Evolutionary conservation across 1,139 yeast genomes (phyloP).

Genomic region (Lodderomyces metapsilosis): DNA sequence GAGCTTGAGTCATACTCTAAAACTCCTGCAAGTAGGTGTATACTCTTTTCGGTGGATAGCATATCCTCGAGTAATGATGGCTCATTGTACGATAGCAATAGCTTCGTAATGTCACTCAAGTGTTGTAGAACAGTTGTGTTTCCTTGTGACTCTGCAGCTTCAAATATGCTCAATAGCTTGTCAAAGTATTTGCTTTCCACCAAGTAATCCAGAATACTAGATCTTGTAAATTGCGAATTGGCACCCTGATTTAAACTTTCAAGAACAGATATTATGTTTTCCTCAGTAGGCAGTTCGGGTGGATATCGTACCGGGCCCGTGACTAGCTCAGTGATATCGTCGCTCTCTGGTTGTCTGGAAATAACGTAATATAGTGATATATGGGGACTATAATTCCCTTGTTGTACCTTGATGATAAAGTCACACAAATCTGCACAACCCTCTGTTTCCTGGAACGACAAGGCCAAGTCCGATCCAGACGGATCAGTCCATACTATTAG

Average conservation of each 20-base stretch:
- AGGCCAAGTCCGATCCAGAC: constrained; percentile 77
- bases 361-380: constrained; percentile 75
- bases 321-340: constrained; percentile 69
- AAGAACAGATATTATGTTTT: constrained; percentile 48
- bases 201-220: constrained; percentile 51
- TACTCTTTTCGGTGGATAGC: constrained; percentile 54
- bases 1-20: constrained; percentile 89
- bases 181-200: constrained; percentile 51
- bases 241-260: constrained; percentile 58
- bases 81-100: constrained; percentile 70
- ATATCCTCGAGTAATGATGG: constrained; percentile 64
- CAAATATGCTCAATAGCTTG: constrained; percentile 52
- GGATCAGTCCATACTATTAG: constrained; percentile 91
- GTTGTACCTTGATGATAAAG: constrained; percentile 70
- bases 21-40: constrained; percentile 72
- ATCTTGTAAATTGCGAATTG: constrained; percentile 54
- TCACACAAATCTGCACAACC: constrained; percentile 88
- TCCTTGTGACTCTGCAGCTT: constrained; percentile 51
- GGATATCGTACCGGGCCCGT: constrained; percentile 82
- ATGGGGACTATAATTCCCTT: constrained; percentile 55
- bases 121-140: constrained; percentile 55
- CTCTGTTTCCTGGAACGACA: constrained; percentile 87
- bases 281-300: constrained; percentile 44
- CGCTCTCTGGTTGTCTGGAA: constrained; percentile 35
- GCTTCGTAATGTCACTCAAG: constrained; percentile 71